phyloP scores from a whole-genome alignment of 2,329 filamentous ascomycete species.

The Knufia fluminis region DNA sequence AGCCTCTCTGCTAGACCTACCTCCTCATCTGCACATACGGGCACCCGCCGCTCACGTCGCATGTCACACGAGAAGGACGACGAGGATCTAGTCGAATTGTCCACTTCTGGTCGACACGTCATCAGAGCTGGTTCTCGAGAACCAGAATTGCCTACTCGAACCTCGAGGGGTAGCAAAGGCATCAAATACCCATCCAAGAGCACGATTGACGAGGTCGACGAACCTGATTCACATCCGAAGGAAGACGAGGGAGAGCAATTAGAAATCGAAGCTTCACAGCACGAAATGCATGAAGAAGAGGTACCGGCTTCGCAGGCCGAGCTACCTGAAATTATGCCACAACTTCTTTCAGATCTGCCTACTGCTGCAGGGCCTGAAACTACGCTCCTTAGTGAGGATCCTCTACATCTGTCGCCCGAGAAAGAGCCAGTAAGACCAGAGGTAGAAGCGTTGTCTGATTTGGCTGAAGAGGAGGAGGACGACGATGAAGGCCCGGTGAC shows the following conservation, averaged over 20 bases:
- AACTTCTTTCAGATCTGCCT: conserved; percentile 17
- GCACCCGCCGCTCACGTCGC: conserved; percentile 46
- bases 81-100: conserved; percentile 48
- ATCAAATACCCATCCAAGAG: conserved; percentile 32
- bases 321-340: conserved; percentile 20
- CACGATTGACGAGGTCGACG: conserved; percentile 31
- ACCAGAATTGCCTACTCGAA: conserved; percentile 38
- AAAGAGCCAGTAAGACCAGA: conserved; percentile 11
- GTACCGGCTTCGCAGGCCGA: conserved; percentile 30
- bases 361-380: background rate
- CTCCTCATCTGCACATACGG: conserved; percentile 24
- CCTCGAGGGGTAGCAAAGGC: conserved; percentile 35
- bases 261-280: conserved; percentile 29
- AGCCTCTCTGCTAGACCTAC: conserved; percentile 21
- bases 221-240: conserved; percentile 31
- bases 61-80: conserved; percentile 46
- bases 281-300: conserved; percentile 34
- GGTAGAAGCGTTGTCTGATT: conserved; percentile 9
- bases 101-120: conserved; percentile 50
- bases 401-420: conserved; percentile 14
- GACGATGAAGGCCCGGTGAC: conserved; percentile 49
- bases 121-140: conserved; percentile 46
- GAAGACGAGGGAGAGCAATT: conserved; percentile 22
- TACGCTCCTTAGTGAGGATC: conserved; percentile 1
- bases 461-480: conserved; percentile 30